Evolutionary conservation across 1,284 basidiomycete genomes (phyloP).

Genomic region (Tilletia horrida): DNA sequence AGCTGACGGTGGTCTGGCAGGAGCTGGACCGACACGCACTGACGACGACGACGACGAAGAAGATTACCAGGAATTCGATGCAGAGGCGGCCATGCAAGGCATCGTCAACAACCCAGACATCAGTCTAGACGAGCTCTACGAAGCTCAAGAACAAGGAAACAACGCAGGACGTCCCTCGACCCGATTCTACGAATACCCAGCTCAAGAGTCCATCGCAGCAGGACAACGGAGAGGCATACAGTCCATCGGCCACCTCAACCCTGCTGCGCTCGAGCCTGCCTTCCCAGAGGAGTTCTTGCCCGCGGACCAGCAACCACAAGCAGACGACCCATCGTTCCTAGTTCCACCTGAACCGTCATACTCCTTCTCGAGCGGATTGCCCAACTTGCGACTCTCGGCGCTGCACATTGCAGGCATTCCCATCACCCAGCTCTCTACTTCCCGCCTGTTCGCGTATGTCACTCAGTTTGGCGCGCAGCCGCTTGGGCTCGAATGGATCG

Average conservation of each 20-base stretch:
- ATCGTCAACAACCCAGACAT: slow-evolving; percentile 8
- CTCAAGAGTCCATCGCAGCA: slow-evolving; percentile 35
- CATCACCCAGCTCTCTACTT: slow-evolving; percentile 53
- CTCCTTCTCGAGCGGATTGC: slow-evolving; percentile 30
- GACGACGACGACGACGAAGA: background rate
- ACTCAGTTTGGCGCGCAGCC: slow-evolving; percentile 48
- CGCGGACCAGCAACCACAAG: slow-evolving; percentile 26
- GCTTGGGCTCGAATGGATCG: slow-evolving; percentile 52
- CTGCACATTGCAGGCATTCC: slow-evolving; percentile 47
- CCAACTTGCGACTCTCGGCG: slow-evolving; percentile 39
- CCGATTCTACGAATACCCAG: slow-evolving; percentile 36
- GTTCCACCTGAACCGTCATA: slow-evolving; percentile 15
- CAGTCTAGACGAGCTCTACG: background rate
- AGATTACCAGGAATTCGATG: slow-evolving; percentile 11
- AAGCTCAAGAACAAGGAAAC: slow-evolving; percentile 17
- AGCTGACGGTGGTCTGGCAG: background rate
- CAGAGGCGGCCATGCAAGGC: slow-evolving; percentile 15
- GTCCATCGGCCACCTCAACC: slow-evolving; percentile 19
- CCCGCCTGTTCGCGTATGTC: slow-evolving; percentile 50
- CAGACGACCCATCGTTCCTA: background rate
- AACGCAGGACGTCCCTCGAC: background rate
- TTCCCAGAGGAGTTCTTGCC: slow-evolving; percentile 18
- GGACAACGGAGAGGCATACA: slow-evolving; percentile 34
- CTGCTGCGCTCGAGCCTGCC: slow-evolving; percentile 14
- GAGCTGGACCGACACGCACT: background rate